These are phyloP conservation scores for rapeseed (Brassica napus) DNA, from an alignment of 345 rosid species.

Conservation along the genomic window DNA sequence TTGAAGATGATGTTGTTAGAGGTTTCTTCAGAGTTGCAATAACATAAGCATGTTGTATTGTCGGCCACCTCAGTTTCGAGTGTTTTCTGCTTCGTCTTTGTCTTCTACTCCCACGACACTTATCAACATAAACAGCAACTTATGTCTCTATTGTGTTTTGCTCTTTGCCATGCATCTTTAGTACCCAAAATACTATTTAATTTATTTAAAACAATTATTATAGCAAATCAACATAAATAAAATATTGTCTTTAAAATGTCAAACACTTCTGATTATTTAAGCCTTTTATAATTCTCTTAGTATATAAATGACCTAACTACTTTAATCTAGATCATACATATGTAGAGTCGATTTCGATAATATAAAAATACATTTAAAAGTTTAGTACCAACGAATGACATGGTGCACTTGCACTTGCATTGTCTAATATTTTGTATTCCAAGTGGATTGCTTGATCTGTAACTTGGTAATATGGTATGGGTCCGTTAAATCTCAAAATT, in stretches of 20 bases:
- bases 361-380: conserved; percentile 21
- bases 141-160: conserved; percentile 36
- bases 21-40: conserved; percentile 25
- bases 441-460: conserved; percentile 35
- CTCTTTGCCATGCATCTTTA: conserved; percentile 24
- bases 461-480: conserved; percentile 37
- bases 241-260: conserved; percentile 4
- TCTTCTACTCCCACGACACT: conserved; percentile 40
- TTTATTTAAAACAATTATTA: background rate
- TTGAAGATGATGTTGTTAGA: conserved; percentile 13
- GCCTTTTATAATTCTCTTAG: background rate
- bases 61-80: conserved; percentile 42
- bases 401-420: conserved; percentile 30
- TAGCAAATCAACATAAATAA: conserved; percentile 8
- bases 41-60: conserved; percentile 47
- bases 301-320: background rate
- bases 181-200: conserved; percentile 9
- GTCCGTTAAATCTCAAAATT: conserved; percentile 30
- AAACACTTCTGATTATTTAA: conserved; percentile 6
- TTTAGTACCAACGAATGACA: conserved; percentile 30
- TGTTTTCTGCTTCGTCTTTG: conserved; percentile 33
- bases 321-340: background rate
- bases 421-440: conserved; percentile 25
- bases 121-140: conserved; percentile 32
- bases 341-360: conserved; percentile 27